Evolutionary conservation across 306 rosid species (phyloP), one percentile per base, ranked within the genome.

Genomic region (Canavalia gladiata): DNA sequence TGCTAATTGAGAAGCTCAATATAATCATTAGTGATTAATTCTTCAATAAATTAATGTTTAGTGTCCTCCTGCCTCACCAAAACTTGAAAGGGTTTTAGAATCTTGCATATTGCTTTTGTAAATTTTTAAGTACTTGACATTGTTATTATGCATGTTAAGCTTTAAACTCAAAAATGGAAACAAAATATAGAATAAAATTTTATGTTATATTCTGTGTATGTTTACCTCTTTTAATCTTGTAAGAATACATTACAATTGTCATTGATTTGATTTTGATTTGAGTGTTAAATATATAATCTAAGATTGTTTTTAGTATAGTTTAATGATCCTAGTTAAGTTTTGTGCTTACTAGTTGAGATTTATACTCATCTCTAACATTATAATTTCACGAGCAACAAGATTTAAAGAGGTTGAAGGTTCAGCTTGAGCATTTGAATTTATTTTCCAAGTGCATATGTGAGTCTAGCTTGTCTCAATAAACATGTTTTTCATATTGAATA

Each of bases 321-420:
- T 72, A 47, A 13, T 9, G 3, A 64, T 42, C 5, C 2, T 5
- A 25, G 72, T 70, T 47, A 59, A 62, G 66, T 31, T 50, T 2
- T 42, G 39, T 50, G 7, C 78, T 57, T 57, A 54, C 37, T 54
- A 42, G 58, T 11, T 81, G 59, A 64, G 62, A 37, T 80, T 42
- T 59, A 8, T 59, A 51, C 18, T 25, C 63, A 30, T 54, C 9
- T 50, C 70, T 43, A 64, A 52, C 18, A 2, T 74, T 49, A 34
- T 74, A 58, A 55, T 74, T 81, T 66, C 75, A 81, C 76, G 63
- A 49, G 55, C 69, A 73, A 50, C 66, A 72, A 60, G 78, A 68
- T 56, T 6, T 29, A 51, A 29, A 42, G 47, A 6, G 46, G 30
- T 31, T 52, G 31, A 64, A 37, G 31, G 69, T 74, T 35, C 75